phyloP scores from a whole-genome alignment of 2,329 filamentous ascomycete genomes.

The Bipolaris gigantea region DNA sequence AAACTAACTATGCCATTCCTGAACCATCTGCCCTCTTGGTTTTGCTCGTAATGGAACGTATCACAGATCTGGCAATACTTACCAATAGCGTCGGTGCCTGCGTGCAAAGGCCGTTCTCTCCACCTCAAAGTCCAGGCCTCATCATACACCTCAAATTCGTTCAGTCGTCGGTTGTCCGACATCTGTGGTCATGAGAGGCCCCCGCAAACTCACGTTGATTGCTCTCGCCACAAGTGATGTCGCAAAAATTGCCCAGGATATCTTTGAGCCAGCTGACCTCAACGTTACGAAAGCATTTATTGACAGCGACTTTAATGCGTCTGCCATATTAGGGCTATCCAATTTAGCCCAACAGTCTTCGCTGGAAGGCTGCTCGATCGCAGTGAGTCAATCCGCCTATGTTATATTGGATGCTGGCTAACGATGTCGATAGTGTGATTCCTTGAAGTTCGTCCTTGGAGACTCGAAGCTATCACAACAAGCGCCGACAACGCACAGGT shows the following conservation, averaged over 20 bases:
- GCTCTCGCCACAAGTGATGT: not conserved
- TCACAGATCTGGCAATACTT: not conserved
- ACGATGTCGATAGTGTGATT: constrained; percentile 20
- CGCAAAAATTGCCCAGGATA: not conserved
- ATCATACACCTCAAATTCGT: not conserved
- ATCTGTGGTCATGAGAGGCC: not conserved
- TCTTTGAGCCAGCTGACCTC: constrained; percentile 22
- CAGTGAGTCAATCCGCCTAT: constrained; percentile 16
- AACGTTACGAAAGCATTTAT: constrained; percentile 26
- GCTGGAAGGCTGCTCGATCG: constrained; percentile 16
- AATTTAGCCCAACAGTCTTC: not conserved
- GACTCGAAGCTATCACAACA: constrained; percentile 10
- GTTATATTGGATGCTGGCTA: not conserved
- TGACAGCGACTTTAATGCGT: constrained; percentile 21
- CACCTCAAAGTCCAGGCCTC: not conserved
- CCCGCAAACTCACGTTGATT: not conserved
- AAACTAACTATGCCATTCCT: not conserved
- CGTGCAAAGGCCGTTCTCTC: not conserved
- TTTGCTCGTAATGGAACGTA: not conserved
- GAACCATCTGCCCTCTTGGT: not conserved
- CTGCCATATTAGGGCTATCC: constrained; percentile 16
- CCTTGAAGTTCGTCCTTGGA: constrained; percentile 24
- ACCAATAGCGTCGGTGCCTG: not conserved
- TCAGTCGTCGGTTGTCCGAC: not conserved
- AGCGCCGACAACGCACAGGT: constrained; percentile 15